Evolutionary conservation across 192 early-diverging fungal genomes (phyloP).

Genomic region (Pecoramyces ruminantium): DNA sequence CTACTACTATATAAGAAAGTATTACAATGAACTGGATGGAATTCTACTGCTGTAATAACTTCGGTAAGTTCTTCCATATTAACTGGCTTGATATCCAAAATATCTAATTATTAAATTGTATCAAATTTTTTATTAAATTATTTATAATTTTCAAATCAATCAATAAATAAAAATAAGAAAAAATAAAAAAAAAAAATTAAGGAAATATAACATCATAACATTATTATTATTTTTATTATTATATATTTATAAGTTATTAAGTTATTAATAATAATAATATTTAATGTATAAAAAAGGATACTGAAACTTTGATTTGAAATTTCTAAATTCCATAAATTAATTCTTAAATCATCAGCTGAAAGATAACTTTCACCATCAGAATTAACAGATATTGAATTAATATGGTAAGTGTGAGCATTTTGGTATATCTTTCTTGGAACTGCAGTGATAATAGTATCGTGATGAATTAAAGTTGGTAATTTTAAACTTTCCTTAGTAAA

Average conservation of each 20-base stretch:
- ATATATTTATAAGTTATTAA: no score
- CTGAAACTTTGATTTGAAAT: conserved; percentile 96
- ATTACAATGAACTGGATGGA: conserved; percentile 91
- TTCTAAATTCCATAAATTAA: conserved; percentile 97
- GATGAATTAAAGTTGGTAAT: conserved; percentile 76
- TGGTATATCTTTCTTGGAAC: conserved; percentile 90
- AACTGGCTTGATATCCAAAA: conserved; percentile 99
- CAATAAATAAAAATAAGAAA: no score
- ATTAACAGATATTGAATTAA: conserved; percentile 98
- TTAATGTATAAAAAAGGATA: conserved; percentile 3
- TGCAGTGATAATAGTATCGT: conserved; percentile 91
- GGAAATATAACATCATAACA: no score
- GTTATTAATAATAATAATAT: no score
- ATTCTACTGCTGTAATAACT: conserved; percentile 96
- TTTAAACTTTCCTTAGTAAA: conserved; percentile 19
- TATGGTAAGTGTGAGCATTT: conserved; percentile 97
- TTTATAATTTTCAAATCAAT: no score
- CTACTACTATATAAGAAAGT: conserved; percentile 96
- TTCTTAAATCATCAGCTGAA: conserved; percentile 91
- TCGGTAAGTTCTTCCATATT: conserved; percentile 99
- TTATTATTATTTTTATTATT: no score
- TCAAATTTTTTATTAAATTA: no score
- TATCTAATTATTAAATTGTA: conserved; percentile 45
- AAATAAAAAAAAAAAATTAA: no score
- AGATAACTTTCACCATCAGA: conserved; percentile 96